A percentile compares a stretch with the other conserved stretches of the same genome.
These are phyloP conservation scores for Fragaria iinumae DNA, from an alignment of 306 rosid genomes.

Conservation along the genomic window DNA sequence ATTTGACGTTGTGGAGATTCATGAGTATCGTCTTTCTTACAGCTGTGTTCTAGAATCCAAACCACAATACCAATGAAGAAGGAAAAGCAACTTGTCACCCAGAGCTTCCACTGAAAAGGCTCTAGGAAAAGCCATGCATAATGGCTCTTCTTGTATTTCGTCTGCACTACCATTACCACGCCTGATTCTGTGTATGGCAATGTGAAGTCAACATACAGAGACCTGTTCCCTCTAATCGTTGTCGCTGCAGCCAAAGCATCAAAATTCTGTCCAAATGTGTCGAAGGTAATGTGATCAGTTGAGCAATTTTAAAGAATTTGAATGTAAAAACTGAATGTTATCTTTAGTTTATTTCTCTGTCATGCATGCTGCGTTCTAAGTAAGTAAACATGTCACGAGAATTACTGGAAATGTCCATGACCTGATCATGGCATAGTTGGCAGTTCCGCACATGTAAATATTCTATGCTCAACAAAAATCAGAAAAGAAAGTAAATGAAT, in stretches of 20 bases:
- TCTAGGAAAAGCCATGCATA: constrained; percentile 32
- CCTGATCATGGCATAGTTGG: no score
- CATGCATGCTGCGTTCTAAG: no score
- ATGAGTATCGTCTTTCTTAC: constrained; percentile 20
- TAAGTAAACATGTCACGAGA: no score
- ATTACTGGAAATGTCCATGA: no score
- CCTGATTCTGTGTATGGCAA: constrained; percentile 29
- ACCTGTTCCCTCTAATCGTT: constrained; percentile 23
- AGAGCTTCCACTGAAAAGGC: constrained; percentile 29
- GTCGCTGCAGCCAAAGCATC: constrained; percentile 31
- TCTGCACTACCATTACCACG: constrained; percentile 21
- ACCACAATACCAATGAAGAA: constrained; percentile 24
- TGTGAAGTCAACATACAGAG: not conserved
- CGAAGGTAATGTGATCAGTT: no score
- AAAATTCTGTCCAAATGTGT: constrained; percentile 36
- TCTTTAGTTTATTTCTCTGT: no score
- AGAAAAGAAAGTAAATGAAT: no score
- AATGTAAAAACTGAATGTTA: no score
- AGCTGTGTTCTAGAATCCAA: constrained; percentile 34
- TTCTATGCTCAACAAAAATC: no score
- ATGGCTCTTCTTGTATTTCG: not conserved
- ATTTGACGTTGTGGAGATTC: not conserved
- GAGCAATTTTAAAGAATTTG: no score
- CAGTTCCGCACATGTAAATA: no score
- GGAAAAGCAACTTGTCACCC: constrained; percentile 24